Base-by-base conservation (phyloP, 371 early-diverging fungal genomes). In the Vavraia culicis region DNA sequence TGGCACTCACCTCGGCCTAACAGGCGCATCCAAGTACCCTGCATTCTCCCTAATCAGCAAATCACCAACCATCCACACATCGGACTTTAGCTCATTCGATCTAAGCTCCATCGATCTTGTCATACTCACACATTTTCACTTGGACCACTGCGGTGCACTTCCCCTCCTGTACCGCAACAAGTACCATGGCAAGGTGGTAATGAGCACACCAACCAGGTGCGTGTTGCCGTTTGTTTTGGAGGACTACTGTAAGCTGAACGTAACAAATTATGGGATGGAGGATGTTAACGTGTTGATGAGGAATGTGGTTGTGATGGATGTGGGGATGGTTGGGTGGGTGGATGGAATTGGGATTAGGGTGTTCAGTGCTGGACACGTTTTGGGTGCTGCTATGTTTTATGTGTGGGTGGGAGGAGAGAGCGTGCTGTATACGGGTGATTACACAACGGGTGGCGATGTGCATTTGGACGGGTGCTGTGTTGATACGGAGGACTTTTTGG, bases 161-260 rank as follows among this genome's bases (percentile, higher is more conserved):
- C 98, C 99, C 35, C 95, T 90, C 64, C 77, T 94, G 49, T 90
- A 95, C 68, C 62, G 86, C 80, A 98, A 95, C 18, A 74, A 77
- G 0, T 98, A 94, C 69, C 77, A 79, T 53, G 96, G 98, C n/a
- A 81, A 88, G 43, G 86, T 93, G 0, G 96, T 83, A 63, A 96
- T 96, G 98, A 98, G 98, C 4, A 93, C 95, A 71, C 94, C 98
- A 4, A 98, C 99, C 14, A 86, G 88, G 64, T 89, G 91, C 21
- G 91, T 99, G 56, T 89, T 85, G 72, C 80, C 82, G 56, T 98
- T 93, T 93, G 71, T 98, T 33, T 68, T 96, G 16, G 78, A 83
- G 21, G 99, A 98, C 73, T 96, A 86, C 59, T 78, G 94, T 16
- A 44, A 68, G 21, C 58, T 48, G 44, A 41, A 41, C 4, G n/a